Evolutionary conservation across 192 early-diverging fungal genomes (phyloP).

Genomic region (Coemansia sp.): DNA sequence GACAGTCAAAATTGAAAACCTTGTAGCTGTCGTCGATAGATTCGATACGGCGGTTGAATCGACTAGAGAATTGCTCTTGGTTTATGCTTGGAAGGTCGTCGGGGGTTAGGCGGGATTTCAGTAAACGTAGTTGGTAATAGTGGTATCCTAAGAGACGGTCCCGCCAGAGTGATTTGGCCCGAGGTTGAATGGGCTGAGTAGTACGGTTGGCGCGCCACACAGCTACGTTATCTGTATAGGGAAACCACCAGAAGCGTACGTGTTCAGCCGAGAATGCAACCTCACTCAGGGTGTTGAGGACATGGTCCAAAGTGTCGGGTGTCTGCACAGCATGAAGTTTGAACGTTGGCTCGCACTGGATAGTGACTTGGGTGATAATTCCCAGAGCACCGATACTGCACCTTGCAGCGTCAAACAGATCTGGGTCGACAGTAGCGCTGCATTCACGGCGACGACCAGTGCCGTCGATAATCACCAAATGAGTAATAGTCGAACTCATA

Average conservation of each 20-base stretch:
- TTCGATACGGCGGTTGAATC: conserved; percentile 55
- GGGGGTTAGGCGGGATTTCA: conserved; percentile 33
- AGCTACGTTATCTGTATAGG: conserved; percentile 70
- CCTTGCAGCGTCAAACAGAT: conserved; percentile 68
- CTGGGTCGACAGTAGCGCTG: conserved; percentile 42
- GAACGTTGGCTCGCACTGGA: conserved; percentile 70
- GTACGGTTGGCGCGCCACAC: conserved; percentile 73
- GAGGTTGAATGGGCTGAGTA: conserved; percentile 20
- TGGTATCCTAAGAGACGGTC: conserved; percentile 16
- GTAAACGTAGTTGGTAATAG: conserved; percentile 41
- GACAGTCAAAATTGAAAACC: conserved; percentile 74
- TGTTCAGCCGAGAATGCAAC: conserved; percentile 71
- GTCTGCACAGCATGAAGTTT: conserved; percentile 67
- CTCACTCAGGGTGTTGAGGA: conserved; percentile 55
- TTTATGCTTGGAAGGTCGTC: conserved; percentile 21
- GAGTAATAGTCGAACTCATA: conserved; percentile 60
- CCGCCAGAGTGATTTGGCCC: conserved; percentile 23
- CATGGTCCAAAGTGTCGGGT: conserved; percentile 60
- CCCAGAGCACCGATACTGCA: conserved; percentile 73
- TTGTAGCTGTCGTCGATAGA: conserved; percentile 56
- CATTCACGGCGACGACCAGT: conserved; percentile 58
- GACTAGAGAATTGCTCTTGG: conserved; percentile 61
- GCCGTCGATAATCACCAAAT: conserved; percentile 65
- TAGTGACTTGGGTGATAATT: conserved; percentile 66
- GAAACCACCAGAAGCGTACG: conserved; percentile 80